phyloP scores from a whole-genome alignment of 2,329 filamentous ascomycete species.

The Aspergillus pseudoviridinutans region DNA sequence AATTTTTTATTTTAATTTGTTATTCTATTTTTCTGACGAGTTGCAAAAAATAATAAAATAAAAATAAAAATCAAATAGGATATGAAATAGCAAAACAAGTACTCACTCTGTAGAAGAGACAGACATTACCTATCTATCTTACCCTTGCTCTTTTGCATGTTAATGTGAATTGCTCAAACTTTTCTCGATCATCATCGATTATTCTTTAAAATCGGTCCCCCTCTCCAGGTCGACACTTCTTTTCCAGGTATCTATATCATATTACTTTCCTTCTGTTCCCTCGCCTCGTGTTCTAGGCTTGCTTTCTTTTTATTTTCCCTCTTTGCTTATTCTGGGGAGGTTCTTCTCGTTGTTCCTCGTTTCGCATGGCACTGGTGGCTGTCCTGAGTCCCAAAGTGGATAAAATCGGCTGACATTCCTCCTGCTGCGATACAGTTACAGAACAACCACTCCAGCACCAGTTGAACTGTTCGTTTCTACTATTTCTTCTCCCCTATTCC shows the following conservation, averaged over 20 bases:
- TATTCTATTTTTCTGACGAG: background rate
- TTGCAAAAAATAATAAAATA: slow-evolving; percentile 1
- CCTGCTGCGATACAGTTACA: slow-evolving; percentile 14
- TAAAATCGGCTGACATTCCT: slow-evolving; percentile 20
- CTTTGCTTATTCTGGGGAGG: background rate
- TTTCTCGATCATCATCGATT: background rate
- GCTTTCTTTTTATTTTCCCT: slow-evolving; percentile 2
- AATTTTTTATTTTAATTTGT: slow-evolving; percentile 1
- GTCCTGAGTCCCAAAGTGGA: slow-evolving; percentile 11
- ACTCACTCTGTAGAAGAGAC: background rate
- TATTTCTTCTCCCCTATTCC: background rate
- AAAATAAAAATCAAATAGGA: background rate
- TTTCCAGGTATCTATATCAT: background rate
- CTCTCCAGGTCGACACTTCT: background rate
- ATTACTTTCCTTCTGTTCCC: background rate
- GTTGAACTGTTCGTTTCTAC: slow-evolving; percentile 6
- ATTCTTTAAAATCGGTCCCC: background rate
- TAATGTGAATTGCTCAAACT: background rate
- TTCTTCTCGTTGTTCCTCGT: background rate
- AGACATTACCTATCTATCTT: too few species aligned
- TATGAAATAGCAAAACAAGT: slow-evolving; percentile 3
- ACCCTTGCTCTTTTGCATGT: background rate
- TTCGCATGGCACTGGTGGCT: slow-evolving; percentile 15
- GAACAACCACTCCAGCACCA: slow-evolving; percentile 12
- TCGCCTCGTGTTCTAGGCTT: slow-evolving; percentile 1